Percentiles rank a stretch among this genome's conserved stretches.
Evolutionary conservation across 495 filamentous ascomycete species (phyloP).

Genomic region (Penicillium bialowiezense): DNA sequence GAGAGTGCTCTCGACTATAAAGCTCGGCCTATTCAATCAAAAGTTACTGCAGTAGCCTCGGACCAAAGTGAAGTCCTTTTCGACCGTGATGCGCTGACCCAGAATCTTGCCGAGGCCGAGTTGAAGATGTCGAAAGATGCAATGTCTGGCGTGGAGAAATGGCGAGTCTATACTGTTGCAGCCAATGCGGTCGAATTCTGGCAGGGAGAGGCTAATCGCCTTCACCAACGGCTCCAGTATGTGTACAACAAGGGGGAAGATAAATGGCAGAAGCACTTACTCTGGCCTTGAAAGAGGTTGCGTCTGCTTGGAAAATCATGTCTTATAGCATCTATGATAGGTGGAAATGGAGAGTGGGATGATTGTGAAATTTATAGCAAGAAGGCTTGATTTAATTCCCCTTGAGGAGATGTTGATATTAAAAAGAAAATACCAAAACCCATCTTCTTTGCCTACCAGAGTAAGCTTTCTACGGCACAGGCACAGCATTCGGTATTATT

Average conservation of each 20-base stretch:
- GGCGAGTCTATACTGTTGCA: slow-evolving; percentile 16
- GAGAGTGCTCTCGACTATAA: slow-evolving; percentile 11
- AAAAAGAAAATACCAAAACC: too few relatives aligned
- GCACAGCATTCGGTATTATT: too few relatives aligned
- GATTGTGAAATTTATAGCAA: too few relatives aligned
- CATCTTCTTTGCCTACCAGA: too few relatives aligned
- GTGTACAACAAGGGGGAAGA: background rate
- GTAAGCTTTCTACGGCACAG: too few relatives aligned
- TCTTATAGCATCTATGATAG: too few relatives aligned
- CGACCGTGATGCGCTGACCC: background rate
- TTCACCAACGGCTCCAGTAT: slow-evolving; percentile 10
- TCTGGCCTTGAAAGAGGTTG: too few relatives aligned
- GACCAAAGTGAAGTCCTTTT: slow-evolving; percentile 13
- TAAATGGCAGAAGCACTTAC: slow-evolving; percentile 9
- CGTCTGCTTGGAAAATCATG: too few relatives aligned
- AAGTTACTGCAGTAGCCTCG: slow-evolving; percentile 12
- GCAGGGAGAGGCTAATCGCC: slow-evolving; percentile 9
- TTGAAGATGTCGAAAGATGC: background rate
- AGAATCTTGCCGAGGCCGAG: background rate
- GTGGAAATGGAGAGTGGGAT: too few relatives aligned
- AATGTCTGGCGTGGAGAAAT: slow-evolving; percentile 4
- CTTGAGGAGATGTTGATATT: too few relatives aligned
- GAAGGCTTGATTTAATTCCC: too few relatives aligned
- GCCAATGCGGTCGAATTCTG: slow-evolving; percentile 10
- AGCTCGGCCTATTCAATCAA: slow-evolving; percentile 8